A percentile compares a stretch with the other conserved stretches of the same genome.
These are phyloP conservation scores for Peronospora farinosa DNA, from an alignment of 352 stramenopile genomes.

Conservation along the genomic window DNA sequence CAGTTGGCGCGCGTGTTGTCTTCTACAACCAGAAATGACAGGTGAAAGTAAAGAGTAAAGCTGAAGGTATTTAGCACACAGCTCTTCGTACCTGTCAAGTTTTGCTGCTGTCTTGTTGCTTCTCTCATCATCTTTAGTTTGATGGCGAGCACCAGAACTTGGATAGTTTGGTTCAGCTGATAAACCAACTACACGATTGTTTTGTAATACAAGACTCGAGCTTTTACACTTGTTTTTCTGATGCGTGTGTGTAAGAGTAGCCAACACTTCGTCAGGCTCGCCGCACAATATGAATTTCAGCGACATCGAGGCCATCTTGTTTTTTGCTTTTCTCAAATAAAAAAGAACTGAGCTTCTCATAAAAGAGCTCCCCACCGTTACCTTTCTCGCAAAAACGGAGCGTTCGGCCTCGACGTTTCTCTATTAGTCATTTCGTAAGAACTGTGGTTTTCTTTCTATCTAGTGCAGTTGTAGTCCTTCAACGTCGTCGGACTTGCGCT, in stretches of 20 bases:
- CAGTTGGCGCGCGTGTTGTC: conserved; percentile 32
- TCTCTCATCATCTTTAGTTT: conserved; percentile 2
- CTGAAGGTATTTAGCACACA: neutral
- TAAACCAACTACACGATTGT: neutral
- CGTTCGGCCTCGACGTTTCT: conserved; percentile 4
- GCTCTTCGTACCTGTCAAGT: conserved; percentile 9
- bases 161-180: neutral
- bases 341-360: conserved; percentile 14
- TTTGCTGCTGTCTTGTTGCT: neutral
- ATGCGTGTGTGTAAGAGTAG: conserved; percentile 4
- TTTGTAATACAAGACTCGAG: conserved; percentile 1
- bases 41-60: neutral
- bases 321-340: conserved; percentile 12
- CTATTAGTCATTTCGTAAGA: conserved; percentile 9
- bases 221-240: conserved; percentile 1
- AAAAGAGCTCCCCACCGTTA: conserved; percentile 8
- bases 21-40: conserved; percentile 8
- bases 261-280: conserved; percentile 1
- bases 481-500: conserved; percentile 50
- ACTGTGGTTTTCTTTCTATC: conserved; percentile 3
- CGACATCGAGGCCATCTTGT: conserved; percentile 28
- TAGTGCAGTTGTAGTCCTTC: conserved; percentile 20
- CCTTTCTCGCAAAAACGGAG: conserved; percentile 15
- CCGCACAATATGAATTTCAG: conserved; percentile 32
- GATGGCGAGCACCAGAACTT: neutral